Conservation (phyloP, 179 eudicot species). For the Nepenthes alata region DNA sequence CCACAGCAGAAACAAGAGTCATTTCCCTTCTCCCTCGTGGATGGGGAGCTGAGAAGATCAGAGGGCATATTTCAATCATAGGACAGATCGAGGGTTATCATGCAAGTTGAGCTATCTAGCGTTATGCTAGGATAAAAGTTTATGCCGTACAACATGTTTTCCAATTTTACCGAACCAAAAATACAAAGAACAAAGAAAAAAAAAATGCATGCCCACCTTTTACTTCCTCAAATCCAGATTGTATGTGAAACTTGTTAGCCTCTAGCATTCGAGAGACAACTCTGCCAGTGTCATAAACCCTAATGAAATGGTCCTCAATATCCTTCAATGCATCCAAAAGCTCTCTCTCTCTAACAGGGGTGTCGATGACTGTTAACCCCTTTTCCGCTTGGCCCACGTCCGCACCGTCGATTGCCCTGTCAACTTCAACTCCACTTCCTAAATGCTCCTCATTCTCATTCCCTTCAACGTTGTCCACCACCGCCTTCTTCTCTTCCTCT, state of each 20-base stretch:
- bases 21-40: too few relatives aligned
- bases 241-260: constrained; percentile 67
- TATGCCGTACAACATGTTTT: too few relatives aligned
- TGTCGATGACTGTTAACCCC: constrained; percentile 49
- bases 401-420: constrained; percentile 19
- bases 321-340: constrained; percentile 78
- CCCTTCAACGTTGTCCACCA: constrained; percentile 6
- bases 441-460: constrained; percentile 7
- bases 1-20: too few relatives aligned
- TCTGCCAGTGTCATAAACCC: constrained; percentile 74
- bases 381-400: constrained; percentile 27
- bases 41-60: too few relatives aligned
- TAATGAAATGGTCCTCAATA: constrained; percentile 72
- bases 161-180: too few relatives aligned
- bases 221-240: constrained; percentile 69
- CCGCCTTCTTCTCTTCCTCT: constrained; percentile 16
- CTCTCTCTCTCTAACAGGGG: constrained; percentile 65
- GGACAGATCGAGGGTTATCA: too few relatives aligned
- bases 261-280: constrained; percentile 79
- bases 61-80: too few relatives aligned
- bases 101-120: not conserved
- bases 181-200: not conserved
- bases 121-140: too few relatives aligned
- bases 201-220: constrained; percentile 41
- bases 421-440: constrained; percentile 25